A percentile compares a stretch with the other conserved stretches of the same genome.
phyloP scores from a whole-genome alignment of 2,329 filamentous ascomycete species.

The Sporothrix protearum region DNA sequence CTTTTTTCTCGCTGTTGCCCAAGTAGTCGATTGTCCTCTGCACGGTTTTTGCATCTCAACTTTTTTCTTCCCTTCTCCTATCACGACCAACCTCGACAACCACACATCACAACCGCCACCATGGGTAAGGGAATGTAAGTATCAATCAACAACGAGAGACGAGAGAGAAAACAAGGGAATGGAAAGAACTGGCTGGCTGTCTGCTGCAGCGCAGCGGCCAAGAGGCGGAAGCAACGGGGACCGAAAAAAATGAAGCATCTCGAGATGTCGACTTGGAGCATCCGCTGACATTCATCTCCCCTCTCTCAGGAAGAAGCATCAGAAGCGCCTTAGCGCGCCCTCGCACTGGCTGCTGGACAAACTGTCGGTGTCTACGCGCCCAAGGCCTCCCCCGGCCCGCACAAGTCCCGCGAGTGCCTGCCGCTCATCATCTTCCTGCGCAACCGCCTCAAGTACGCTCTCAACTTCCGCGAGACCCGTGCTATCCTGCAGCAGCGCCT shows the following conservation, averaged over 20 bases:
- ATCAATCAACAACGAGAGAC: not conserved
- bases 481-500: slow-evolving; percentile 99
- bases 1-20: not conserved
- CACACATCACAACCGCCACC: slow-evolving; percentile 39
- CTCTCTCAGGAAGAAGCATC: slow-evolving; percentile 83
- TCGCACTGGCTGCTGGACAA: slow-evolving; percentile 99
- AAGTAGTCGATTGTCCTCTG: slow-evolving; percentile 8
- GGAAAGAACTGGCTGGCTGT: not conserved
- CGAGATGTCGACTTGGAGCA: not conserved
- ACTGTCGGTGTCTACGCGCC: slow-evolving; percentile 83
- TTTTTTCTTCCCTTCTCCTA: slow-evolving; percentile 27
- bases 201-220: not conserved
- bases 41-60: slow-evolving; percentile 3
- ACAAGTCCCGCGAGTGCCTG: slow-evolving; percentile 99
- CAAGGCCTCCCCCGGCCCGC: slow-evolving; percentile 76
- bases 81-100: slow-evolving; percentile 37
- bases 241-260: not conserved
- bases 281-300: slow-evolving; percentile 9
- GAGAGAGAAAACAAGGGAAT: not conserved
- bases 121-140: slow-evolving; percentile 56
- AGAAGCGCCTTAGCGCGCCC: slow-evolving; percentile 98
- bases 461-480: slow-evolving; percentile 97
- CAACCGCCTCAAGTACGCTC: slow-evolving; percentile 96
- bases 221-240: not conserved
- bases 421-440: slow-evolving; percentile 98